Conservation (phyloP, 306 rosid genomes). For the Boehmeria nivea region DNA sequence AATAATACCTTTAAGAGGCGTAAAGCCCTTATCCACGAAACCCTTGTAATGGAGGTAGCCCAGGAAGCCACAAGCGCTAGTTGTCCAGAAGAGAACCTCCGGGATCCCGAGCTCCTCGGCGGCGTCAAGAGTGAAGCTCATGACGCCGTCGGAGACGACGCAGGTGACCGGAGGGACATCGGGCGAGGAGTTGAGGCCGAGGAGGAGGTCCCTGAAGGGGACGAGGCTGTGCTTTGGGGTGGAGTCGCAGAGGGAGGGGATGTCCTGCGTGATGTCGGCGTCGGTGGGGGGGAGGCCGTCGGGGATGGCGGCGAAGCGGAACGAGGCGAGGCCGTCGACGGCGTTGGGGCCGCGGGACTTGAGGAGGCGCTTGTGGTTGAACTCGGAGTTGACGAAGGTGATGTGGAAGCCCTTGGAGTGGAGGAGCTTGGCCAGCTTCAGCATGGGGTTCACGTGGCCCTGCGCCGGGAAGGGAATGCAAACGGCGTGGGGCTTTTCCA, state of each 20-base stretch:
- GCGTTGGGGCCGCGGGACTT: conserved; percentile 24
- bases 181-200: conserved; percentile 14
- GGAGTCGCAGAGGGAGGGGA: conserved; percentile 16
- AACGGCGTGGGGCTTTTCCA: conserved; percentile 25
- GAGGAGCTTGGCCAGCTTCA: conserved; percentile 34
- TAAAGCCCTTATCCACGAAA: conserved; percentile 23
- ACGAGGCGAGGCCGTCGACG: conserved; percentile 30
- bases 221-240: conserved; percentile 6
- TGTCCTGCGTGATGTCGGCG: conserved; percentile 21
- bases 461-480: conserved; percentile 40
- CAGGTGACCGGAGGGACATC: conserved; percentile 22
- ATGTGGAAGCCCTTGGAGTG: conserved; percentile 35
- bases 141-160: conserved; percentile 31
- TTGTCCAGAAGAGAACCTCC: conserved; percentile 29
- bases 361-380: conserved; percentile 38
- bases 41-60: conserved; percentile 18
- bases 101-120: conserved; percentile 37
- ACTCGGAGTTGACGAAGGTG: conserved; percentile 40
- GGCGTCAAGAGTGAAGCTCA: conserved; percentile 34
- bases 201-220: conserved; percentile 25
- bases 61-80: conserved; percentile 39
- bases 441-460: conserved; percentile 39
- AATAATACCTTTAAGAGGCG: conserved; percentile 33
- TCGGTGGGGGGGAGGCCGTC: conserved; percentile 29
- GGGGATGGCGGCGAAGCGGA: conserved; percentile 26